These are phyloP conservation scores for Polytrichum formosum DNA, from an alignment of 225 moss, liverwort and hornwort species.

Conservation along the genomic window DNA sequence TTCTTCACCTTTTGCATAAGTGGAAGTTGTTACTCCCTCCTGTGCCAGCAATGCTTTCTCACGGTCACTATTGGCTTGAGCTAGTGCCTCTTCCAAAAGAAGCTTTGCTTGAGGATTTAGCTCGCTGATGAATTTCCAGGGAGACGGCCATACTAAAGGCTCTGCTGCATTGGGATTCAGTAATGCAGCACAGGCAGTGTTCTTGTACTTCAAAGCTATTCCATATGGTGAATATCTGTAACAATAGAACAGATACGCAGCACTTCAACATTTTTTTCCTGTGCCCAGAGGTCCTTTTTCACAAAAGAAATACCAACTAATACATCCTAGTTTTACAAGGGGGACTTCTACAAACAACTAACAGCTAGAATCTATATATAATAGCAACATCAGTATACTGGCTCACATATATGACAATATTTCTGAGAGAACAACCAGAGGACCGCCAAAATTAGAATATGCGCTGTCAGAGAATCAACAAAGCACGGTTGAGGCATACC, in stretches of 20 bases:
- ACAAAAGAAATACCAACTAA: too few species aligned
- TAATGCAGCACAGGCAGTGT: constrained; percentile 42
- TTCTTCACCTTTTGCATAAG: background rate
- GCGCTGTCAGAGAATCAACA: too few species aligned
- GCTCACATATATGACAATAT: too few species aligned
- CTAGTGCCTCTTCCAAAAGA: constrained; percentile 45
- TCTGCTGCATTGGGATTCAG: constrained; percentile 45
- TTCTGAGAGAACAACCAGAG: too few species aligned
- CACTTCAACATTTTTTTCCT: too few species aligned
- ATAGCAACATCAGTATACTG: too few species aligned
- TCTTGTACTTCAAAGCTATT: constrained; percentile 43
- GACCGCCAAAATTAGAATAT: too few species aligned
- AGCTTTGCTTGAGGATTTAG: constrained; percentile 51
- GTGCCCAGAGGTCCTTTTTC: too few species aligned
- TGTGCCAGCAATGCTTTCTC: constrained; percentile 25
- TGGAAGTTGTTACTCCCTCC: constrained; percentile 1
- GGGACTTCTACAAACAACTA: too few species aligned
- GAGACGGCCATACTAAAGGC: constrained; percentile 63
- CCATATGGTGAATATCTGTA: constrained; percentile 43
- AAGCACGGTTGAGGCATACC: constrained; percentile 15
- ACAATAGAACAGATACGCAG: background rate
- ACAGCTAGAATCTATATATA: too few species aligned
- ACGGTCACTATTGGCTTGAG: constrained; percentile 38
- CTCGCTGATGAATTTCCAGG: constrained; percentile 65
- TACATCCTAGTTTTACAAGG: too few species aligned